Base-by-base conservation (phyloP, 805 yeast species). In the Hanseniaspora lachancei region DNA sequence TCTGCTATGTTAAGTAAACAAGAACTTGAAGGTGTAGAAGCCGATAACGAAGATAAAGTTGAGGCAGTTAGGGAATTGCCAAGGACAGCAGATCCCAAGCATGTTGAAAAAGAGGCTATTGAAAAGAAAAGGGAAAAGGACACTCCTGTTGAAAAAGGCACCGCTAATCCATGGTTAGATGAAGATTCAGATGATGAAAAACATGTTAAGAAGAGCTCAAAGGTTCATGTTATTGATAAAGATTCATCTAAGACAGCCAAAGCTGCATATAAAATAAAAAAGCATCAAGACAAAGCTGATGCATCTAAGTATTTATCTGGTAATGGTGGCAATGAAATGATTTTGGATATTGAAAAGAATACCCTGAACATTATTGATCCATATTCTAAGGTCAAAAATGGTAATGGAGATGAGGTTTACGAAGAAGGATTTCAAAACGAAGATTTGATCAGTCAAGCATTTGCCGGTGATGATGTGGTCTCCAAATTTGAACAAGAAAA, bases 391-490 rank as follows among this genome's bases (percentile, higher is more conserved):
- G n/a, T 76, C 72, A n/a, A 80, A 70, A 3, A 76, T 70, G 16
- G 77, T 70, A 18, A 71, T 65, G 27, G 23, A 7, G 39, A 40
- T 29, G 49, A 18, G 9, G 49, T 23, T 9, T 23, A 35, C 18
- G 55, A 52, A 8, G 69, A 66, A 1, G 75, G 73, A 42, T 86
- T 89, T 72, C 79, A 80, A 61, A 95, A 89, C 64, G 80, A 81
- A 60, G 89, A 87, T 54, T 74, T 93, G 47, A 84, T 93, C 59
- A 80, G 83, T 58, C 84, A 89, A 65, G 98, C 97, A 0, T 93
- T 93, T 75, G 97, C 97, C 3, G 97, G 97, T 29, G 98, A 93
- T 70, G 93, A 93, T 66, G 96, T 91, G 41, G 85, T 87, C 16
- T 72, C 74, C 7, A 76, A 89, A 61, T 93, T 93, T 67, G 80